Base-by-base conservation (phyloP, 768 basidiomycete species). In the Sarcodon sp. region DNA sequence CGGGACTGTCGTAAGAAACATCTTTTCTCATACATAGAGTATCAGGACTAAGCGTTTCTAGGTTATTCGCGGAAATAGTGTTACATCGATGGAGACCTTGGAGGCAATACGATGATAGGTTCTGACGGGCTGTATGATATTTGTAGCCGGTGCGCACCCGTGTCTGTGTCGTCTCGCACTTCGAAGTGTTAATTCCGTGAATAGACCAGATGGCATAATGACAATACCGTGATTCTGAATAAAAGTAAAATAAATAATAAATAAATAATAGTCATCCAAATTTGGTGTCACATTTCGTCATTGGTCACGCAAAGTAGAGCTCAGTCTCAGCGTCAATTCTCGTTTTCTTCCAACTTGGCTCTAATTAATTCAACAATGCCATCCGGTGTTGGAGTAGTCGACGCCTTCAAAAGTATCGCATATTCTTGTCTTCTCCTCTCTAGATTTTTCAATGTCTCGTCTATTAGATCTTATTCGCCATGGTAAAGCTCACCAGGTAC, bases 1-100 rank as follows among this genome's bases (percentile, higher is more conserved):
- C 56, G 93, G 93, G 21, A 93, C 89, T 46, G 85, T 96, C 46
- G 94, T 97, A 63, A 58, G 89, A 75, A 10, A 2, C 13, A 32
- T 33, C 21, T 35, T 6, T 43, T 39, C 48, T 37, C 47, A 10
- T 15, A 15, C 44, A 21, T 46, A 15, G 33, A 46, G 35, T 47
- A 33, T 35, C 35, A 43, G 9, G 43, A 53, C 48, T 47, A 36
- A 50, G 38, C 21, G 49, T 21, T 49, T 31, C 37, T 64, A 97
- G 93, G 90, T 97, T 55, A 87, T 98, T 58, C 87, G 93, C 37
- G 93, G 93, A 44, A 97, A 94, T 69, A 93, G 88, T 50, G 90
- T 98, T 41, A 90, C 90, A 47, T 90, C 88, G 50, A 93, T 96
- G 86, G 93, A 97, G 65, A 85, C 77, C 16, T 60, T 88, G 47